Percentiles rank a stretch among this genome's conserved stretches.
These are phyloP conservation scores for Plenodomus biglobosus DNA, from an alignment of 2,329 filamentous ascomycete genomes.

Conservation along the genomic window DNA sequence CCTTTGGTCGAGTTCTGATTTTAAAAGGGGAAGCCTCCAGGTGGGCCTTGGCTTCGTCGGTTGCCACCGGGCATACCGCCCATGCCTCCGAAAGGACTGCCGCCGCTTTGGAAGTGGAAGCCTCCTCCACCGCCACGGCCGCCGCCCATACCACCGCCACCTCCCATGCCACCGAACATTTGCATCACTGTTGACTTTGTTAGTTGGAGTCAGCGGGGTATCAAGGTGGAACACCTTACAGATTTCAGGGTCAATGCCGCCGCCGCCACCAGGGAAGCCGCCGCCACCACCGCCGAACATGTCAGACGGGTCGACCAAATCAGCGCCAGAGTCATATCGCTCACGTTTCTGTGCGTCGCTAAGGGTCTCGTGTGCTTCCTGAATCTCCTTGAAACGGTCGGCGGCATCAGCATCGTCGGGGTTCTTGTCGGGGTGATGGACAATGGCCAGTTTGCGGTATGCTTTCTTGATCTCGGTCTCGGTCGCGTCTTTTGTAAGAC, in stretches of 20 bases:
- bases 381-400: conserved; percentile 94
- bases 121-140: conserved; percentile 55
- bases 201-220: neutral
- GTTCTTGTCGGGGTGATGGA: conserved; percentile 98
- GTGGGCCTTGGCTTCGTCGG: conserved; percentile 35
- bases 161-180: conserved; percentile 51
- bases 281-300: conserved; percentile 70
- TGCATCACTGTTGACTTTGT: conserved; percentile 38
- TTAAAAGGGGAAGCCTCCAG: conserved; percentile 37
- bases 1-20: neutral
- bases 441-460: conserved; percentile 90
- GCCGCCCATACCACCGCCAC: conserved; percentile 46
- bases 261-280: conserved; percentile 41
- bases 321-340: conserved; percentile 88
- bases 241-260: conserved; percentile 46
- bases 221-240: conserved; percentile 20
- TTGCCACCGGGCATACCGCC: conserved; percentile 40
- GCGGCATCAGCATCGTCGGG: conserved; percentile 81
- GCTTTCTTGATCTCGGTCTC: conserved; percentile 93
- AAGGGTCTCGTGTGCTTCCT: conserved; percentile 93
- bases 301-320: conserved; percentile 83
- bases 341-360: conserved; percentile 93
- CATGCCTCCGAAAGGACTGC: conserved; percentile 40
- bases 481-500: conserved; percentile 79
- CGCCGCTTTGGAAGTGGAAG: conserved; percentile 45